Evolutionary conservation across 1,284 basidiomycete species (phyloP).

Genomic region (Tylopilus sp.): DNA sequence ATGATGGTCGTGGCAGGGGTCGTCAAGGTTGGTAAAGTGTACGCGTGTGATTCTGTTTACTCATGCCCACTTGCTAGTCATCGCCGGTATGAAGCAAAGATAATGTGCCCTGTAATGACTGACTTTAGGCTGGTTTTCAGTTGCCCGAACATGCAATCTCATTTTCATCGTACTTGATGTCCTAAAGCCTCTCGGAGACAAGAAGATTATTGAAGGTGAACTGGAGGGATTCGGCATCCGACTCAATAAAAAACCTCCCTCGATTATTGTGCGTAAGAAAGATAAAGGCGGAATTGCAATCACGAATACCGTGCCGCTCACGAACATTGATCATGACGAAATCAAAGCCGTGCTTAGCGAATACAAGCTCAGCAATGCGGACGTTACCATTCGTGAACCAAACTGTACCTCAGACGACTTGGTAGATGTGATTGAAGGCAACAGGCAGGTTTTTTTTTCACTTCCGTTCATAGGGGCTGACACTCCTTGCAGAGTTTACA

Average conservation of each 20-base stretch:
- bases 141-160: slow-evolving; percentile 97
- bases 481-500: slow-evolving; percentile 79
- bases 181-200: slow-evolving; percentile 96
- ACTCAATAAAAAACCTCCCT: slow-evolving; percentile 95
- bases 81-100: slow-evolving; percentile 74
- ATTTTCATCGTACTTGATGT: slow-evolving; percentile 99
- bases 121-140: slow-evolving; percentile 53
- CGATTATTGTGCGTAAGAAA: slow-evolving; percentile 90
- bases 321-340: slow-evolving; percentile 95
- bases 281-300: slow-evolving; percentile 96
- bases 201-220: slow-evolving; percentile 91
- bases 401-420: slow-evolving; percentile 97
- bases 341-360: slow-evolving; percentile 97
- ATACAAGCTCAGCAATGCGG: slow-evolving; percentile 91
- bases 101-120: slow-evolving; percentile 12
- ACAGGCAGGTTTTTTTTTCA: slow-evolving; percentile 65
- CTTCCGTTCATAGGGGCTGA: slow-evolving; percentile 16
- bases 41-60: slow-evolving; percentile 4
- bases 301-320: slow-evolving; percentile 97
- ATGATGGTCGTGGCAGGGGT: slow-evolving; percentile 98
- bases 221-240: slow-evolving; percentile 98
- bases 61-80: slow-evolving; percentile 58
- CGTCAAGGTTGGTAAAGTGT: slow-evolving; percentile 77
- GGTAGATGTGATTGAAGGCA: slow-evolving; percentile 97
- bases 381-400: slow-evolving; percentile 94